These are phyloP conservation scores for Monosporascus cannonballus DNA, from an alignment of 2,329 filamentous ascomycete genomes.

Conservation along the genomic window DNA sequence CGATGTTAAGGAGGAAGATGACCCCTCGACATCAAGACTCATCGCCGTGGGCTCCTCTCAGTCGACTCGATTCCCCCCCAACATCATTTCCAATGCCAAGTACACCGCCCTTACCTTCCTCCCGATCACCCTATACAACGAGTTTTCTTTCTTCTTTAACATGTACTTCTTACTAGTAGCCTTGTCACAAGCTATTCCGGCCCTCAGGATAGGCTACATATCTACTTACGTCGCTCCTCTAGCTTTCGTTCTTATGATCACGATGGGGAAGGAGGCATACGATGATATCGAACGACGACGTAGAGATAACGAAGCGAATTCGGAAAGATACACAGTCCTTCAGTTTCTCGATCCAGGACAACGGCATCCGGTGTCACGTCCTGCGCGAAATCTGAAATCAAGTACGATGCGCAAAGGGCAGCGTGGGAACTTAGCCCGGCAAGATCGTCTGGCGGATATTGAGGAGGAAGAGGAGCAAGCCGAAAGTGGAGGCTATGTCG, in stretches of 20 bases:
- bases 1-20: conserved; percentile 46
- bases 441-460: conserved; percentile 55
- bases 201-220: conserved; percentile 86
- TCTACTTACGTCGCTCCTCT: conserved; percentile 91
- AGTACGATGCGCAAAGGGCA: conserved; percentile 31
- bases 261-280: conserved; percentile 89
- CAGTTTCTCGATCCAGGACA: conserved; percentile 56
- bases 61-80: conserved; percentile 73
- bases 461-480: conserved; percentile 60
- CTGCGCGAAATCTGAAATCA: conserved; percentile 42
- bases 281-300: conserved; percentile 85
- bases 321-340: conserved; percentile 78
- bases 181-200: conserved; percentile 84
- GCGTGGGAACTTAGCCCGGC: conserved; percentile 29
- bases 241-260: conserved; percentile 86
- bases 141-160: conserved; percentile 99
- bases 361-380: conserved; percentile 26
- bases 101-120: conserved; percentile 94
- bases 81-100: conserved; percentile 93
- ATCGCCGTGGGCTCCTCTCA: conserved; percentile 73
- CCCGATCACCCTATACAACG: conserved; percentile 91
- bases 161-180: conserved; percentile 97
- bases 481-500: conserved; percentile 33
- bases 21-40: conserved; percentile 65
- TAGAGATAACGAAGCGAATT: conserved; percentile 89